Evolutionary conservation across 768 basidiomycete genomes (phyloP).

Genomic region (Trametes cinnabarina): DNA sequence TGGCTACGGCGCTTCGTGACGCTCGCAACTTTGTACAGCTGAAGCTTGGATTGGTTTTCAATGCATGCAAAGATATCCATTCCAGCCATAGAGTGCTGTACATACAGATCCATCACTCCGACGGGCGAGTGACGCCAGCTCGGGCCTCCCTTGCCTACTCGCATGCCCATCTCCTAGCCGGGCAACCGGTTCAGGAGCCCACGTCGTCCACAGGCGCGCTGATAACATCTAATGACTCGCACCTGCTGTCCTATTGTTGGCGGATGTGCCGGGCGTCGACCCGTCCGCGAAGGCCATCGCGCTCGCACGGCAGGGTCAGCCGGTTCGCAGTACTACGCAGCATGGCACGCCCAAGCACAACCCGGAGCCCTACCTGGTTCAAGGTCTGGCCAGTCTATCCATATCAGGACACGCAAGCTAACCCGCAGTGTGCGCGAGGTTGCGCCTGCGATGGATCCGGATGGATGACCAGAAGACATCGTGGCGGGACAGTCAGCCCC

Average conservation of each 20-base stretch:
- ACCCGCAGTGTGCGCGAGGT: background rate
- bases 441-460: background rate
- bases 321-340: background rate
- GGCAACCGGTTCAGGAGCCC: background rate
- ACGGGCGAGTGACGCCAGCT: background rate
- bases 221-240: constrained; percentile 3
- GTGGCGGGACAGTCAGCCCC: background rate
- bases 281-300: background rate
- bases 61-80: constrained; percentile 4
- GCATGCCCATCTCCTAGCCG: background rate
- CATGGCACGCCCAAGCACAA: background rate
- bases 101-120: constrained; percentile 1
- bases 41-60: background rate
- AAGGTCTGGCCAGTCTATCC: background rate
- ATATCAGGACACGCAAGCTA: background rate
- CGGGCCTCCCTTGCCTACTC: constrained; percentile 8
- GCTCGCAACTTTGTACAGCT: background rate
- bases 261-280: background rate
- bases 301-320: constrained; percentile 10
- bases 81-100: no score
- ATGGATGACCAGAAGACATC: constrained; percentile 6
- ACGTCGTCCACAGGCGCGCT: constrained; percentile 1
- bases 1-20: background rate
- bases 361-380: background rate
- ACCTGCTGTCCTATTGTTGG: constrained; percentile 4